Base-by-base conservation (phyloP, 331 rosid species). In the Erythrophleum ivorense region DNA sequence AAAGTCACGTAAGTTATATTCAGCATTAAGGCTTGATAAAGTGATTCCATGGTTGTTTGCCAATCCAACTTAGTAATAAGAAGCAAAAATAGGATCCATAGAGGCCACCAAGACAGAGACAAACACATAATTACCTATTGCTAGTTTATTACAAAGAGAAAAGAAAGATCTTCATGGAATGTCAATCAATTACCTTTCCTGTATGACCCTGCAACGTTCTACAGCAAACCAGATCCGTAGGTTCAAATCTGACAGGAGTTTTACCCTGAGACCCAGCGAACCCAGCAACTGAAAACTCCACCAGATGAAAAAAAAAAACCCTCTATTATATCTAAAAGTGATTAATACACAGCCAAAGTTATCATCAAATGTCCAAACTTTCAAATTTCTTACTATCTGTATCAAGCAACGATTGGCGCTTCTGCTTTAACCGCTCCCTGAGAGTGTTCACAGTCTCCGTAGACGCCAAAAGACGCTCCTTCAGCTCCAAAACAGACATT, bases 171-270 rank as follows among this genome's bases (percentile, higher is more conserved):
- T 21, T 48, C 19, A 3, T 18, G 58, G 5, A 57, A 66, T 33
- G 53, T 3, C 66, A 5, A 21, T 11, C 3, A 73, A 59, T 9
- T 79, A 94, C 98, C 97, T 88, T 94, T 73, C 95, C 92, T 0
- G 95, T 83, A 70, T 91, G 98, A 45, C 98, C 98, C 84, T 90
- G 98, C 85, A 94, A 81, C 5, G 94, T 94, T 85, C 97, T 87
- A 77, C 97, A 92, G 91, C 98, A 94, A 31, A 94, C 95, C 50
- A 94, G 92, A 90, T 94, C 98, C 83, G 95, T 88, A 1, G 97
- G 91, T 81, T 95, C 98, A 62, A 90, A 94, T 69, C 80, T 87
- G 59, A 90, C 88, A 41, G 92, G 87, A 63, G 85, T 81, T 89
- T 78, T 86, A 76, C 92, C 97, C 81, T 88, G 94, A 66, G 94